Evolutionary conservation across 73 alveolate genomes (phyloP).

Genomic region (Tetrahymena borealis): DNA sequence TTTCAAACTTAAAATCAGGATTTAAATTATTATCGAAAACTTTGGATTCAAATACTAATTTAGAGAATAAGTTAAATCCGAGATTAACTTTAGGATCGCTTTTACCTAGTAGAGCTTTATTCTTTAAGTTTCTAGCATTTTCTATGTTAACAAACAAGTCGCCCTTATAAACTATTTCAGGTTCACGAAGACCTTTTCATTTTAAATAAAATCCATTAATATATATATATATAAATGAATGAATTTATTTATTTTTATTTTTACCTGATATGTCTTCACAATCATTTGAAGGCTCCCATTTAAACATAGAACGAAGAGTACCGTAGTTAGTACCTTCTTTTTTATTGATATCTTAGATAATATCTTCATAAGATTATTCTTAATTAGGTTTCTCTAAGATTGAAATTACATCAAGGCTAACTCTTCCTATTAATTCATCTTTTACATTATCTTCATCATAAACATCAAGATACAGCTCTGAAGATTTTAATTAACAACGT

Average conservation of each 20-base stretch:
- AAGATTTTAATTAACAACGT: constrained; percentile 4
- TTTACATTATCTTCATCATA: constrained; percentile 24
- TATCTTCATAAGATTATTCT: neutral
- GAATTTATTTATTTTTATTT: neutral
- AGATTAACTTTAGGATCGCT: neutral
- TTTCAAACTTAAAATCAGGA: constrained; percentile 19
- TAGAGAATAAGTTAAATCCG: neutral
- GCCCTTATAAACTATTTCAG: neutral
- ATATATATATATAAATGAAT: neutral
- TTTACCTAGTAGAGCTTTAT: neutral
- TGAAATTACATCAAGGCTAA: constrained; percentile 6
- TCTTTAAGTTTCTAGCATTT: neutral
- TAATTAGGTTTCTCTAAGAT: constrained; percentile 15
- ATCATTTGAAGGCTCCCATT: constrained; percentile 15
- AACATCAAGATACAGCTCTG: neutral
- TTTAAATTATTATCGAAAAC: constrained; percentile 3
- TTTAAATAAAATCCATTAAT: neutral
- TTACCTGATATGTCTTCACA: constrained; percentile 12
- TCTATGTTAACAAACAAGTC: neutral
- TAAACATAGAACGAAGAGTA: neutral
- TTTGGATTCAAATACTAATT: neutral
- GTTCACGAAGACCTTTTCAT: neutral
- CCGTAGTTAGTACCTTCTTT: constrained; percentile 25
- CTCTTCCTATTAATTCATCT: constrained; percentile 10
- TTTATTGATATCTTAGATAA: neutral